Conservation (phyloP, 176 grass and related monocot species). For the Lolium perenne region DNA sequence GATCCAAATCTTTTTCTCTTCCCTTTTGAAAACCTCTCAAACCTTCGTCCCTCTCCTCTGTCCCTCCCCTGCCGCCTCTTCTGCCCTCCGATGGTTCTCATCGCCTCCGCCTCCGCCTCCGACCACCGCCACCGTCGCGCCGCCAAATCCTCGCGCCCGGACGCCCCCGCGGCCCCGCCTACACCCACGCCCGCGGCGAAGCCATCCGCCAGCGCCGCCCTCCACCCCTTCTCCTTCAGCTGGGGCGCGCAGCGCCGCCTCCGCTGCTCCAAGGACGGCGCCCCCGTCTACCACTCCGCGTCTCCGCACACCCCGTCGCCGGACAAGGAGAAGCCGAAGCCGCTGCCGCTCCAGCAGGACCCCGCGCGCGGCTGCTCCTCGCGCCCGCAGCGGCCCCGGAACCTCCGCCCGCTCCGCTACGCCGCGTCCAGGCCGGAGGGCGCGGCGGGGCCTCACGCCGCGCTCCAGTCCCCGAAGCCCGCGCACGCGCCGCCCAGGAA, state of each 20-base stretch:
- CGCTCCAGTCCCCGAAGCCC: no score
- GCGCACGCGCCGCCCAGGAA: background rate
- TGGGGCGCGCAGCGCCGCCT: slow-evolving; percentile 50
- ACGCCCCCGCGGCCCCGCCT: background rate
- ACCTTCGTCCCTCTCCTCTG: background rate
- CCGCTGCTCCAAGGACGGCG: slow-evolving; percentile 47
- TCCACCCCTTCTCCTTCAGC: slow-evolving; percentile 47
- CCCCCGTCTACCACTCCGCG: background rate
- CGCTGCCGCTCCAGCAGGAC: background rate
- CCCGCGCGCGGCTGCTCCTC: background rate
- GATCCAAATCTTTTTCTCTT: background rate
- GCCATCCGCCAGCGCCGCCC: slow-evolving; percentile 14
- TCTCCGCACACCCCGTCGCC: slow-evolving; percentile 23
- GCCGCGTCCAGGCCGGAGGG: background rate
- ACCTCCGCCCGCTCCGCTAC: slow-evolving; percentile 39
- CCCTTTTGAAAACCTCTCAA: slow-evolving; percentile 7
- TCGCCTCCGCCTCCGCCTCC: slow-evolving; percentile 31
- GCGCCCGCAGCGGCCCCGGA: slow-evolving; percentile 30
- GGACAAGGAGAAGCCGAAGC: slow-evolving; percentile 28
- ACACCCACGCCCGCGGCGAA: background rate
- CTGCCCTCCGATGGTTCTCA: slow-evolving; percentile 36
- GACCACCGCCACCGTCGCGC: background rate
- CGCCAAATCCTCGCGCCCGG: background rate
- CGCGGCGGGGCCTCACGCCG: no score
- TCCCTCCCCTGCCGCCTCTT: background rate